A percentile compares a stretch with the other conserved stretches of the same genome.
Evolutionary conservation across 495 filamentous ascomycete species (phyloP).

Genomic region (Lindgomyces ingoldianus): DNA sequence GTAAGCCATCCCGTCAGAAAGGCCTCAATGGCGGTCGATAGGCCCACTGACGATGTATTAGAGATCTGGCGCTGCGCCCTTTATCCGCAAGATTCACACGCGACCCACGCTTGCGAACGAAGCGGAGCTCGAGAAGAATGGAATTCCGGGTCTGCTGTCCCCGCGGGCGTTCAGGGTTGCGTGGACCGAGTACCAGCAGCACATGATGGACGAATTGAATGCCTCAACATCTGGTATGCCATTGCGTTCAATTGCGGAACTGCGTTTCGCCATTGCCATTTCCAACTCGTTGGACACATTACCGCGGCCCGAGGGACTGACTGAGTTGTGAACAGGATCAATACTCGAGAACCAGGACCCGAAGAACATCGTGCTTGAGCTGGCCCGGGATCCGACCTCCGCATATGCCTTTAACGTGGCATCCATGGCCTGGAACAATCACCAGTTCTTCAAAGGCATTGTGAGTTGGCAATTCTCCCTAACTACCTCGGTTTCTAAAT

Average conservation of each 20-base stretch:
- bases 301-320: too few species aligned
- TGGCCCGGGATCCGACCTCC: constrained; percentile 72
- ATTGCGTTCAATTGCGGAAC: too few species aligned
- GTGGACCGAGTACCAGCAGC: constrained; percentile 79
- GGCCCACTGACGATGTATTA: constrained; percentile 28
- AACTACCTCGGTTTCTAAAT: too few species aligned
- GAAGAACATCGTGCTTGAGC: constrained; percentile 65
- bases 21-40: not conserved
- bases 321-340: constrained; percentile 45
- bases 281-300: too few species aligned
- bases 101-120: constrained; percentile 63
- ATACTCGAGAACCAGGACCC: not conserved
- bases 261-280: too few species aligned
- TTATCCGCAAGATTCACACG: constrained; percentile 50
- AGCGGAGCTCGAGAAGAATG: constrained; percentile 54
- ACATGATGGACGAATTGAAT: constrained; percentile 75
- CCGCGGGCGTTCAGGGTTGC: constrained; percentile 67
- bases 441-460: constrained; percentile 84
- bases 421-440: constrained; percentile 94
- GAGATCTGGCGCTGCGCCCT: constrained; percentile 26
- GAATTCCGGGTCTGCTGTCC: constrained; percentile 68
- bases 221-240: constrained; percentile 66
- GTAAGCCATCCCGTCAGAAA: constrained; percentile 16
- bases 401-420: constrained; percentile 92
- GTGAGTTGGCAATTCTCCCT: constrained; percentile 45